Base-by-base conservation (phyloP, 257 asterid species). In the Ilex asprella region DNA sequence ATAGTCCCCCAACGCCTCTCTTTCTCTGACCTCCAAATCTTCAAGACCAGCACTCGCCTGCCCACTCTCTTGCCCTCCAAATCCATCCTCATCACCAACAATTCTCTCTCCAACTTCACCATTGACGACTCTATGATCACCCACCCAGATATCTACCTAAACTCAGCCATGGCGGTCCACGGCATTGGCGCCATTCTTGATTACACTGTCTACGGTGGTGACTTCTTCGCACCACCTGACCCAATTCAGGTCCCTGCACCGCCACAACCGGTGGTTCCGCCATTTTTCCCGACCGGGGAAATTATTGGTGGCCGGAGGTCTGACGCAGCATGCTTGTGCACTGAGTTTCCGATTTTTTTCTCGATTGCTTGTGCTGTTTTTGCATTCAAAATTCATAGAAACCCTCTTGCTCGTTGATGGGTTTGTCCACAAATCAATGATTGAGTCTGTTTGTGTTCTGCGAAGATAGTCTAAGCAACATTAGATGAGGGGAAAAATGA, bases 1-100 rank as follows among this genome's bases (percentile, higher is more conserved):
- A 74, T 84, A 11, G 67, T 82, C 76, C 92, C 95, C 0, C 93
- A 76, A 63, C 89, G 89, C 72, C 88, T 82, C 70, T 61, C 85
- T 7, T 87, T 82, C 77, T 32, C 84, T 12, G 84, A 87, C 10
- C 86, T 87, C 60, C 72, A 10, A 4, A 50, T 12, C 1, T 41
- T 80, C 31, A 8, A 59, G 32, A 43, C 39, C 11, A 66, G 27
- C 69, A 58, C 84, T 0, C 87, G 78, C 62, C 79, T 87, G 74
- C 95, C 93, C 0, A 87, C 95, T 14, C 88, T 87, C 47, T 69
- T 84, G 21, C 81, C 82, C 2, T 44, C 74, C 0, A 87, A 78
- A 13, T 80, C 29, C 86, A 70, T 87, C 39, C 58, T 84, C 75
- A 35, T 87, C 59, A 82, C 93, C 67, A 68, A 71, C 73, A 82